Conservation (phyloP, 2,329 filamentous ascomycete genomes). For the Apiospora koreana region DNA sequence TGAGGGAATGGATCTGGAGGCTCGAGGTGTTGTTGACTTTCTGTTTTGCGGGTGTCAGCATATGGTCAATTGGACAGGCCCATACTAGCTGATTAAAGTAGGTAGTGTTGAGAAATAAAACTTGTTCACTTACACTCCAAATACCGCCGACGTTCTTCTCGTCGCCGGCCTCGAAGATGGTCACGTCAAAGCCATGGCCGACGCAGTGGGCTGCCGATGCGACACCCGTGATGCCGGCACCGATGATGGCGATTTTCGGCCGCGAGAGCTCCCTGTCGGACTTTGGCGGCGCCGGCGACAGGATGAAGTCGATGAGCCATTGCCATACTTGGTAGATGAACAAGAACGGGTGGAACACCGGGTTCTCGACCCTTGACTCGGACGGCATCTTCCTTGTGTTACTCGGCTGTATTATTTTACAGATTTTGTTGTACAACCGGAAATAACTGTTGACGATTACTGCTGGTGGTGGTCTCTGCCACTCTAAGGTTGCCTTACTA, state of each 20-base stretch:
- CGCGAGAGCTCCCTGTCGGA: constrained; percentile 56
- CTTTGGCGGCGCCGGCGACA: constrained; percentile 70
- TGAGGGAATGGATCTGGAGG: constrained; percentile 80
- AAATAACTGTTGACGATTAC: no score
- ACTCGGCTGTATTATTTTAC: background rate
- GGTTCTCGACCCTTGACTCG: background rate
- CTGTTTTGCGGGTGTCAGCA: constrained; percentile 36
- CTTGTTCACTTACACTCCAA: constrained; percentile 63
- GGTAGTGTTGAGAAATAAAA: no score
- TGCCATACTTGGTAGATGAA: background rate
- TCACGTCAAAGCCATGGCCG: constrained; percentile 81
- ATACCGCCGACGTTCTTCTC: constrained; percentile 73
- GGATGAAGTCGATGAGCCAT: constrained; percentile 37
- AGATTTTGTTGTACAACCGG: no score
- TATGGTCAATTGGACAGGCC: background rate
- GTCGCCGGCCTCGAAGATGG: constrained; percentile 73
- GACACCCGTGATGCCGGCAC: constrained; percentile 72
- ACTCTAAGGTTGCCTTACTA: no score
- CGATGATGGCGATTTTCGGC: constrained; percentile 69
- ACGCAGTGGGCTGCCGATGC: constrained; percentile 81
- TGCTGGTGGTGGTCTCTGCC: no score
- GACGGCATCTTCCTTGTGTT: background rate
- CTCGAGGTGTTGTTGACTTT: constrained; percentile 80
- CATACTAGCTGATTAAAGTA: no score
- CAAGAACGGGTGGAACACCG: constrained; percentile 6